phyloP scores from a whole-genome alignment of 2,329 filamentous ascomycete species.

The Arthrobotrys entomopaga region DNA sequence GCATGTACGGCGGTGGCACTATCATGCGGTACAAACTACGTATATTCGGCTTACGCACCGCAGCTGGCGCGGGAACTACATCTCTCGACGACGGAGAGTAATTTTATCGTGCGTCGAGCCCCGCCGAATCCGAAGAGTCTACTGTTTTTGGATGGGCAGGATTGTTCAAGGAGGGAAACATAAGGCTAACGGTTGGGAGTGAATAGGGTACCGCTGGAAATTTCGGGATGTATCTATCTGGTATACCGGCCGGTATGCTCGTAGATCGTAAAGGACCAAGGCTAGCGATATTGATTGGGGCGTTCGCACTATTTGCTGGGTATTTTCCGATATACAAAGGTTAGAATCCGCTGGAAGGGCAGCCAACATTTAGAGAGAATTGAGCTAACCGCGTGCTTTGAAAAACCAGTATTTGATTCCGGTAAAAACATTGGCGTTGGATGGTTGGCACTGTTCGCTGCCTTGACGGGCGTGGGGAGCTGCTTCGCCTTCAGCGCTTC shows the following conservation, averaged over 20 bases:
- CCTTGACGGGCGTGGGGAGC: conserved; percentile 85
- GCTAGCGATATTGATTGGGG: conserved; percentile 79
- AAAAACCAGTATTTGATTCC: conserved; percentile 37
- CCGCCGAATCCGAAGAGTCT: background rate
- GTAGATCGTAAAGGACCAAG: conserved; percentile 84
- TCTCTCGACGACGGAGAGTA: conserved; percentile 90
- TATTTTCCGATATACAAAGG: conserved; percentile 88
- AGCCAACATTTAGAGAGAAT: too few relatives aligned
- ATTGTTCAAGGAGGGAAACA: background rate
- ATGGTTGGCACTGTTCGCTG: conserved; percentile 80
- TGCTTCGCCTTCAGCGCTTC: conserved; percentile 90
- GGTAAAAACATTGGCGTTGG: conserved; percentile 44
- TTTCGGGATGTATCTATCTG: conserved; percentile 91
- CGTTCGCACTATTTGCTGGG: conserved; percentile 76
- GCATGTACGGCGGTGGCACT: conserved; percentile 79
- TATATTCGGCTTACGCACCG: conserved; percentile 96
- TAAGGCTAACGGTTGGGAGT: conserved; percentile 53
- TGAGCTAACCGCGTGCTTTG: background rate
- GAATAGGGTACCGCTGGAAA: conserved; percentile 73
- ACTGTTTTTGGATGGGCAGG: background rate
- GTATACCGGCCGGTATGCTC: conserved; percentile 87
- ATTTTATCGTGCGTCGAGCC: conserved; percentile 76
- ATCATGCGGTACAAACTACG: conserved; percentile 92
- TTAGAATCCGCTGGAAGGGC: conserved; percentile 68
- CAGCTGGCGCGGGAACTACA: conserved; percentile 89